A percentile compares a stretch with the other conserved stretches of the same genome.
Evolutionary conservation across 1,139 yeast genomes (phyloP).

Genomic region (Suhomyces chickasaworum): DNA sequence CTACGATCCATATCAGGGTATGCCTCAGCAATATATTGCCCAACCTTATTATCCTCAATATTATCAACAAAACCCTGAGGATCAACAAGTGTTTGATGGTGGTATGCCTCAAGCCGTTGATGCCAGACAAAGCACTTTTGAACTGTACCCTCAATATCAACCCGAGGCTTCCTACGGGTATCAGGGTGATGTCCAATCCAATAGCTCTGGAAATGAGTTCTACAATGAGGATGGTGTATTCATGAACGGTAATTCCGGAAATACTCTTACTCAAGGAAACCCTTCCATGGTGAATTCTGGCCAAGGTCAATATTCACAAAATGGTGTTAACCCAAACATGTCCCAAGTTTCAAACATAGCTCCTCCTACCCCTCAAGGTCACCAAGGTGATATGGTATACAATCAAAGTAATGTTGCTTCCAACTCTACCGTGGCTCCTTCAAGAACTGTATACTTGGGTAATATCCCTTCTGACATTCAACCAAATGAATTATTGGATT

Average conservation of each 20-base stretch:
- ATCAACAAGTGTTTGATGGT: conserved; percentile 15
- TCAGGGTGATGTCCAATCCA: conserved; percentile 17
- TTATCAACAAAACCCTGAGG: conserved; percentile 25
- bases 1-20: conserved; percentile 48
- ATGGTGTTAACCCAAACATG: conserved; percentile 6
- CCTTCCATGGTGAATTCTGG: conserved; percentile 7
- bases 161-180: conserved; percentile 15
- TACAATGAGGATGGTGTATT: conserved; percentile 29
- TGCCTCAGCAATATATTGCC: conserved; percentile 41
- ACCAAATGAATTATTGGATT: conserved; percentile 80
- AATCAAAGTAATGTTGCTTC: conserved; percentile 17
- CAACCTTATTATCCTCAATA: conserved; percentile 41
- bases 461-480: conserved; percentile 83
- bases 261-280: conserved; percentile 7
- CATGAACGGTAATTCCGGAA: conserved; percentile 18
- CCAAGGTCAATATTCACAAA: conserved; percentile 9
- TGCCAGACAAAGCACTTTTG: conserved; percentile 18
- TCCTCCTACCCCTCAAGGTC: conserved; percentile 10
- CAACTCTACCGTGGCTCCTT: conserved; percentile 52
- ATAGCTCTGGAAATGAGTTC: conserved; percentile 26
- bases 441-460: conserved; percentile 88
- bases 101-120: conserved; percentile 17
- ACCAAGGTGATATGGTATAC: conserved; percentile 12
- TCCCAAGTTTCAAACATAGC: conserved; percentile 6
- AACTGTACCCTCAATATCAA: conserved; percentile 21